Percentiles rank a stretch among this genome's conserved stretches.
phyloP scores from a whole-genome alignment of 345 rosid genomes.

The Turritis glabra region DNA sequence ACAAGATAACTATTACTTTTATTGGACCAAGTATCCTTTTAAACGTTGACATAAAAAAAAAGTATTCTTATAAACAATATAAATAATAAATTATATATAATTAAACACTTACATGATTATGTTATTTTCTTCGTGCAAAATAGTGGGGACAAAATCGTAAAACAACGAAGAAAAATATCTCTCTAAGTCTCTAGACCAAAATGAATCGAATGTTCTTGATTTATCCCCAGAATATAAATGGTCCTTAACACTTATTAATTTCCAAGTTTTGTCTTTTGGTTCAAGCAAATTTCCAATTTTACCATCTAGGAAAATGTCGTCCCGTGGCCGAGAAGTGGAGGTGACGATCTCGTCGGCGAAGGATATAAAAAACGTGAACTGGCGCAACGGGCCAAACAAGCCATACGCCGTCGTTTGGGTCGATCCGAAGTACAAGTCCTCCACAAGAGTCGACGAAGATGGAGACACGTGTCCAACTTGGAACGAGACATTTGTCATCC shows the following conservation, averaged over 20 bases:
- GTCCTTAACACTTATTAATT: not conserved
- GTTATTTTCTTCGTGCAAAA: not conserved
- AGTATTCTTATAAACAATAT: too few relatives aligned
- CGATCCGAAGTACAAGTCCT: slow-evolving; percentile 52
- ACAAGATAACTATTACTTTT: too few relatives aligned
- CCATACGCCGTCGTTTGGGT: slow-evolving; percentile 82
- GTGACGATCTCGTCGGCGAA: slow-evolving; percentile 62
- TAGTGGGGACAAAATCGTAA: slow-evolving; percentile 11
- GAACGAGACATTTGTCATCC: slow-evolving; percentile 59
- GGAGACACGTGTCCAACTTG: slow-evolving; percentile 68
- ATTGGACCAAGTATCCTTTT: too few relatives aligned
- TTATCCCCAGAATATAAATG: not conserved
- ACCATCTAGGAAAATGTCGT: not conserved
- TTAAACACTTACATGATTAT: not conserved
- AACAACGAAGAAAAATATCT: not conserved
- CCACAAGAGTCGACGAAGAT: slow-evolving; percentile 63
- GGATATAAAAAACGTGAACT: slow-evolving; percentile 80
- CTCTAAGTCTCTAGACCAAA: not conserved
- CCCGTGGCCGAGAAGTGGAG: slow-evolving; percentile 48
- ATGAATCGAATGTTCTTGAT: slow-evolving; percentile 17
- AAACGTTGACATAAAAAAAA: too few relatives aligned
- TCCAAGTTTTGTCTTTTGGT: not conserved
- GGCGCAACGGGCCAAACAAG: slow-evolving; percentile 69
- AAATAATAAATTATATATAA: too few relatives aligned
- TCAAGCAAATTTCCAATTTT: not conserved